A percentile compares a stretch with the other conserved stretches of the same genome.
phyloP scores from a whole-genome alignment of 2,329 filamentous ascomycete genomes.

The Nemania diffusa region DNA sequence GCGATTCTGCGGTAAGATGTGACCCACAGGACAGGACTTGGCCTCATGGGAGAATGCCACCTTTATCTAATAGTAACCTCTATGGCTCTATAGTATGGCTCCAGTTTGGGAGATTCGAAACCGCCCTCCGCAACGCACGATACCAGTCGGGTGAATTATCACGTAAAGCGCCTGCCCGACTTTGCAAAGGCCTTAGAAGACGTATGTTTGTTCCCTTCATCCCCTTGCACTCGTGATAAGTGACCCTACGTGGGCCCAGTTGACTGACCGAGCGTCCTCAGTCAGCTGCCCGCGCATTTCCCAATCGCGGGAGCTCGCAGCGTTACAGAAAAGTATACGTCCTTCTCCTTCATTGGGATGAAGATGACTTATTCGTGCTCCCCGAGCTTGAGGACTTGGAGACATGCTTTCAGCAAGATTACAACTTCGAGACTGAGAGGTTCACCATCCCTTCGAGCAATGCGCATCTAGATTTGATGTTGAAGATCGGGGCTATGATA shows the following conservation, averaged over 20 bases:
- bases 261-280: constrained; percentile 42
- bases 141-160: constrained; percentile 66
- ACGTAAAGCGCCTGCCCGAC: constrained; percentile 65
- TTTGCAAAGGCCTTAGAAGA: constrained; percentile 67
- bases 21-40: constrained; percentile 35
- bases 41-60: constrained; percentile 37
- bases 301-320: constrained; percentile 64
- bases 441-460: constrained; percentile 69
- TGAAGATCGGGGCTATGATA: constrained; percentile 66
- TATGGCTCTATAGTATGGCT: constrained; percentile 56
- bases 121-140: constrained; percentile 63
- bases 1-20: constrained; percentile 60
- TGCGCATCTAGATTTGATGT: constrained; percentile 67
- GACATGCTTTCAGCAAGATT: constrained; percentile 64
- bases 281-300: constrained; percentile 67
- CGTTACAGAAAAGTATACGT: constrained; percentile 66
- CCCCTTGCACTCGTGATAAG: not conserved
- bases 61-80: constrained; percentile 45
- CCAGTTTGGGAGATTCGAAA: constrained; percentile 53
- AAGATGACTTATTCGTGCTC: constrained; percentile 67
- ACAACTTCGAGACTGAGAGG: constrained; percentile 66
- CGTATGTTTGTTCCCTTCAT: constrained; percentile 51
- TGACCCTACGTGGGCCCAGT: constrained; percentile 22
- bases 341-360: constrained; percentile 67
- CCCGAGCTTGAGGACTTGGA: constrained; percentile 68